These are phyloP conservation scores for Intubia oerlemansii DNA, from an alignment of 2,329 filamentous ascomycete genomes.

Conservation along the genomic window DNA sequence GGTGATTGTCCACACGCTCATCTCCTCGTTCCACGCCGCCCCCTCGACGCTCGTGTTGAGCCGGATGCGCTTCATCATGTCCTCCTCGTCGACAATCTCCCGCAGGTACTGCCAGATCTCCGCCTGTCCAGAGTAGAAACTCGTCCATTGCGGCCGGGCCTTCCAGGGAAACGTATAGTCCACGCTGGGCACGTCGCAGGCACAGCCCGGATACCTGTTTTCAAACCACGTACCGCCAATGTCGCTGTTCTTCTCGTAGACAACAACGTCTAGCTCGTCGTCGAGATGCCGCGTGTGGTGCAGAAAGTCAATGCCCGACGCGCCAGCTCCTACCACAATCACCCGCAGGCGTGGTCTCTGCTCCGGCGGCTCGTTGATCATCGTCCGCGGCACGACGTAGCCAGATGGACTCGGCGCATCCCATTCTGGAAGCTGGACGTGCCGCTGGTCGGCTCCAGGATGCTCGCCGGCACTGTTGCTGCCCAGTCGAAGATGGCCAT, in stretches of 20 bases:
- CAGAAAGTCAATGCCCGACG: constrained; percentile 1
- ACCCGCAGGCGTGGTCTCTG: constrained; percentile 3
- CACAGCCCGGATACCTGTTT: constrained; percentile 16
- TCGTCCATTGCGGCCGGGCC: constrained; percentile 31
- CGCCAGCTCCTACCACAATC: constrained; percentile 4
- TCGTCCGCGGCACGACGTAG: no score
- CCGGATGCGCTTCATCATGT: constrained; percentile 2
- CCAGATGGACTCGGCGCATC: no score
- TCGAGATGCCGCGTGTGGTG: constrained; percentile 3
- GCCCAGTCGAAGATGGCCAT: no score
- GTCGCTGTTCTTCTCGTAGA: constrained; percentile 25
- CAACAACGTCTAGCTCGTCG: constrained; percentile 10
- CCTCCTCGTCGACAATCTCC: constrained; percentile 3
- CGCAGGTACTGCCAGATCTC: constrained; percentile 19
- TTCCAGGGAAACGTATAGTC: constrained; percentile 16
- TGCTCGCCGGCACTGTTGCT: no score
- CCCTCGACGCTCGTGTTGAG: constrained; percentile 1
- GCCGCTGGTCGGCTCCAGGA: no score
- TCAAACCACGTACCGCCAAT: constrained; percentile 29
- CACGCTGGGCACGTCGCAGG: constrained; percentile 10
- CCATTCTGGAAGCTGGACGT: no score
- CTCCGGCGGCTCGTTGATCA: constrained; percentile 2
- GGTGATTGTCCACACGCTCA: constrained; percentile 1
- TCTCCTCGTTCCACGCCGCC: constrained; percentile 3
- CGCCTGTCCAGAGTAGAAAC: constrained; percentile 22